A percentile compares a stretch with the other conserved stretches of the same genome.
Evolutionary conservation across 768 basidiomycete species (phyloP).

Genomic region (Russula vinacea): DNA sequence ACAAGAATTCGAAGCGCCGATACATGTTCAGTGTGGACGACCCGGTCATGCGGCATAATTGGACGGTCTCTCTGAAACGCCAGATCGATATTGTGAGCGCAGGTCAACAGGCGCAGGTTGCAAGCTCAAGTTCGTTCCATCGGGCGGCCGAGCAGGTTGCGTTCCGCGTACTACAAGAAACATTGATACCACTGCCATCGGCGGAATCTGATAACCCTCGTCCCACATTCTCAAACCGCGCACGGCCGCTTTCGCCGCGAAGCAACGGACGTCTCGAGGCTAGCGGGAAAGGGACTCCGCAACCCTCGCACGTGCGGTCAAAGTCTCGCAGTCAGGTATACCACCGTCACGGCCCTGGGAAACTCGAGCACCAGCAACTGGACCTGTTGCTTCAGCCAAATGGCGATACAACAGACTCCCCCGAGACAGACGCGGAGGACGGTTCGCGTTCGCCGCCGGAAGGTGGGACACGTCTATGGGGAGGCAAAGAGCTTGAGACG

Average conservation of each 20-base stretch:
- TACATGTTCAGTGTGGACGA: slow-evolving; percentile 96
- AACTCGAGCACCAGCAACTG: slow-evolving; percentile 57
- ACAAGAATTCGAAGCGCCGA: slow-evolving; percentile 64
- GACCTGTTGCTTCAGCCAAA: slow-evolving; percentile 22
- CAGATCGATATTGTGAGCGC: slow-evolving; percentile 55
- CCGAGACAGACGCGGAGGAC: slow-evolving; percentile 34
- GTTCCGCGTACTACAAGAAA: slow-evolving; percentile 82
- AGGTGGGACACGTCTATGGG: slow-evolving; percentile 58
- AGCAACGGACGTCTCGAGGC: slow-evolving; percentile 25
- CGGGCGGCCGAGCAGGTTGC: slow-evolving; percentile 72
- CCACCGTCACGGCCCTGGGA: slow-evolving; percentile 59
- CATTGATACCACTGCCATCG: slow-evolving; percentile 51
- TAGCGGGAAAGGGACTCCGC: slow-evolving; percentile 20
- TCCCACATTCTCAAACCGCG: slow-evolving; percentile 33
- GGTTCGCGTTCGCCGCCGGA: slow-evolving; percentile 37
- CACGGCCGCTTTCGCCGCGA: slow-evolving; percentile 33
- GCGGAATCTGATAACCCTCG: slow-evolving; percentile 11
- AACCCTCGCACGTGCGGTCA: slow-evolving; percentile 49
- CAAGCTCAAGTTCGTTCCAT: slow-evolving; percentile 45
- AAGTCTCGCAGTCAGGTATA: slow-evolving; percentile 72
- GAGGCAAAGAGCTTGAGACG: slow-evolving; percentile 77
- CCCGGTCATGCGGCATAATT: slow-evolving; percentile 67
- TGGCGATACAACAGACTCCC: slow-evolving; percentile 23
- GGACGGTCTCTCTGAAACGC: slow-evolving; percentile 64
- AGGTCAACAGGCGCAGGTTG: slow-evolving; percentile 31